Evolutionary conservation across 169 alveolate genomes (phyloP).

Genomic region (Plasmodium gonderi): DNA sequence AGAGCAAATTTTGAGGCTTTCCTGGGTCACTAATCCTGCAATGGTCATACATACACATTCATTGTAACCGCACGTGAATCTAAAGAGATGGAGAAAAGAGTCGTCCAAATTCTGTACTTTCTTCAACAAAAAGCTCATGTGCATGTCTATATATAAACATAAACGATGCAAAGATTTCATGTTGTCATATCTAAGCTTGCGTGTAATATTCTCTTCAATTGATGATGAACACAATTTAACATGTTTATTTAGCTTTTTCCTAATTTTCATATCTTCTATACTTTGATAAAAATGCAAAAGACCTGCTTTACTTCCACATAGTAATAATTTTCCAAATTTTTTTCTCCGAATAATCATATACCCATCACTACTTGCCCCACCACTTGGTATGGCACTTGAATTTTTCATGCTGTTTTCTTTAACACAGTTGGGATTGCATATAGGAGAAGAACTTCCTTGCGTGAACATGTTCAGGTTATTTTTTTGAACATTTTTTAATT

Average conservation of each 20-base stretch:
- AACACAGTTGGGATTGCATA: neutral
- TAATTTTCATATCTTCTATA: neutral
- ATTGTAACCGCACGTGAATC: neutral
- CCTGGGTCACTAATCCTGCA: constrained; percentile 37
- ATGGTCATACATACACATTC: neutral
- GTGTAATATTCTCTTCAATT: neutral
- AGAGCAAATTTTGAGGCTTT: constrained; percentile 15
- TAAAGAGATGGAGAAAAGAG: neutral
- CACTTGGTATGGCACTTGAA: no score
- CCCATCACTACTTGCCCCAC: no score
- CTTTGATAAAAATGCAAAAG: neutral
- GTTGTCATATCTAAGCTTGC: neutral
- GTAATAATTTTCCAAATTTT: no score
- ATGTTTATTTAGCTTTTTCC: neutral
- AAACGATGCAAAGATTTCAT: neutral
- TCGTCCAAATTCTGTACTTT: neutral
- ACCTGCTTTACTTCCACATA: neutral
- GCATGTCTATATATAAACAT: neutral
- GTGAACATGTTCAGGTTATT: neutral
- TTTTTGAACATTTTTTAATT: neutral
- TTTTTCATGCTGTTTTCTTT: neutral
- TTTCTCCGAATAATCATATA: no score
- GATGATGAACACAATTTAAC: neutral
- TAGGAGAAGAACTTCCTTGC: neutral
- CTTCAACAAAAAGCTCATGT: neutral